Base-by-base conservation (phyloP, 2,329 filamentous ascomycete genomes). In the Blastomyces percursus region DNA sequence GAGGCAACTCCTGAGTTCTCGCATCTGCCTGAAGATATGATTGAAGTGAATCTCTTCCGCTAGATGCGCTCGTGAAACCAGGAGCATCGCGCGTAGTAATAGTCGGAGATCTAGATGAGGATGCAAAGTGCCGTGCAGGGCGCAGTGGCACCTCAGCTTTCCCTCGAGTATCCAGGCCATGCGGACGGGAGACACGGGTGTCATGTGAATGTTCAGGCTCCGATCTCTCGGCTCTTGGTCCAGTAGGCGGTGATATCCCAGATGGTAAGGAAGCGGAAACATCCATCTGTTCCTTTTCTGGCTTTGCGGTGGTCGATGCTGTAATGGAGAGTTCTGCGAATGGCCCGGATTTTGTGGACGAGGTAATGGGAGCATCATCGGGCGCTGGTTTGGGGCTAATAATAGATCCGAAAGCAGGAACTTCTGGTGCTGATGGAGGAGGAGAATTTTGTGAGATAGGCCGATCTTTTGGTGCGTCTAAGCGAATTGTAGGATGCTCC, bases 341-440 rank as follows among this genome's bases (percentile, higher is more conserved):
- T 5, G 19, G 30, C 16, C 30, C 27, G 38, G 51, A 5, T 60
- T 68, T 38, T 14, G 69, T 61, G 14, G 68, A 50, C 14, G 66
- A 65, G 1, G 67, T 21, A 71, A 69, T 14, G 71, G 71, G 64
- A 24, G 32, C 12, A 6, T 51, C 42, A 12, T 70, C 61, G 11
- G 67, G 44, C 19, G 66, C 64, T 1, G 67, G 67, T n/a, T 71
- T 69, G 6, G 72, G 69, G 14, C 72, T 67, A 24, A 69, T 66
- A 12, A 77, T 68, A 3, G 74, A 76, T 24, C 75, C 75, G 70
- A 77, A 77, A 1, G 76, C 75, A 35, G 76, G 75, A 9, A 77
- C 75, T 59, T 77, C 75, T n/a, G 75, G 75, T 58, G 71, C 73
- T 16, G 75, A 71, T 32, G 74, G 74, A 19, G 75, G 75, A 2